phyloP scores from a whole-genome alignment of 495 filamentous ascomycete species.

The Penicillium tannophilum region DNA sequence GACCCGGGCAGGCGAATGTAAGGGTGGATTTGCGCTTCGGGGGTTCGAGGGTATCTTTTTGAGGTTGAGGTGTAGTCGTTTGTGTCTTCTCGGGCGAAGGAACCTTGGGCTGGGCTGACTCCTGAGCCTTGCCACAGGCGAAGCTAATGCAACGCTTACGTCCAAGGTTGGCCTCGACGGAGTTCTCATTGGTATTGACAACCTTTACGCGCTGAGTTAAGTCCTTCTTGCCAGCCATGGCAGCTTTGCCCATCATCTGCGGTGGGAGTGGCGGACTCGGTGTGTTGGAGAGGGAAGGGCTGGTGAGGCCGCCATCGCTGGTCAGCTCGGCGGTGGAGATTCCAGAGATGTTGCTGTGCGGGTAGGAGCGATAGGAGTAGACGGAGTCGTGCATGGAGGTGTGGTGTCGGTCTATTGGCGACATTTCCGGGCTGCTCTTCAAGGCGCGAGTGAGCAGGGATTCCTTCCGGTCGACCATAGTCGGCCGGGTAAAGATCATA shows the following conservation, averaged over 20 bases:
- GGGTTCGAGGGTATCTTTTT: conserved; percentile 31
- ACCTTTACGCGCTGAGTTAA: conserved; percentile 38
- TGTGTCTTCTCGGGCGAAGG: conserved; percentile 15
- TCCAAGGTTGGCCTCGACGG: conserved; percentile 59
- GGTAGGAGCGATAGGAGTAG: conserved; percentile 62
- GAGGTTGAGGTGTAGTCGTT: conserved; percentile 16
- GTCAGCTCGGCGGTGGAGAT: conserved; percentile 85
- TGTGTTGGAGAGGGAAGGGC: conserved; percentile 81
- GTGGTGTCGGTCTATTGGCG: conserved; percentile 40
- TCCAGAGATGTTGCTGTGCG: conserved; percentile 74
- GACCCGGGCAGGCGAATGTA: conserved; percentile 63
- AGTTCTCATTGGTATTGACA: conserved; percentile 39
- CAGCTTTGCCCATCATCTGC: conserved; percentile 31
- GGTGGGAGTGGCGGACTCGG: conserved; percentile 79
- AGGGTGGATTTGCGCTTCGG: conserved; percentile 56
- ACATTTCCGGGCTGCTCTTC: conserved; percentile 61
- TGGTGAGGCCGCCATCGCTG: conserved; percentile 90
- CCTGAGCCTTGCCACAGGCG: conserved; percentile 64
- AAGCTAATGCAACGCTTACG: conserved; percentile 92
- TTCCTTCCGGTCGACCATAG: conserved; percentile 56
- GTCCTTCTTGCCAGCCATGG: conserved; percentile 30
- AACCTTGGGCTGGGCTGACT: conserved; percentile 24
- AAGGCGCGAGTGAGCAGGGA: conserved; percentile 82
- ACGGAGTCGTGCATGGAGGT: conserved; percentile 38
- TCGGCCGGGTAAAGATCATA: conserved; percentile 36